Conservation (phyloP, 2,329 filamentous ascomycete genomes). For the Neopestalotiopsis clavispora region DNA sequence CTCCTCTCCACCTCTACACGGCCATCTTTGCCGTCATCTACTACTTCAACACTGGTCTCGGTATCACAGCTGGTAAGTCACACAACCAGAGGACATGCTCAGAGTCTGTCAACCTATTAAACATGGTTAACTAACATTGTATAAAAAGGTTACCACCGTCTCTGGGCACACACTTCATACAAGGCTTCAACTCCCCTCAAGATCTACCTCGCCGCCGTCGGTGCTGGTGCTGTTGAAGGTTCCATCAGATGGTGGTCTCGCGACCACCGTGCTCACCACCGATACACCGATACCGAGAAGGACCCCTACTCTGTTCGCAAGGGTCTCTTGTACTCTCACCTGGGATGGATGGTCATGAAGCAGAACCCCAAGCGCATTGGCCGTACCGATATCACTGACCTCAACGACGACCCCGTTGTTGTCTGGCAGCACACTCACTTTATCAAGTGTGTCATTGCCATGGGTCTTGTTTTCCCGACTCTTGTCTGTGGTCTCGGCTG, state of each 20-base stretch:
- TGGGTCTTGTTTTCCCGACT: constrained; percentile 53
- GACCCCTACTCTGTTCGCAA: constrained; percentile 58
- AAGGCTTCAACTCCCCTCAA: constrained; percentile 47
- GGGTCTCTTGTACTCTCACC: constrained; percentile 54
- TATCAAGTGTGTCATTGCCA: constrained; percentile 50
- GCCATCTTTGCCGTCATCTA: constrained; percentile 49
- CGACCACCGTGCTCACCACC: constrained; percentile 55
- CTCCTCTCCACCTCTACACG: constrained; percentile 53
- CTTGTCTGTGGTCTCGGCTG: constrained; percentile 51
- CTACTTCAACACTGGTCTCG: constrained; percentile 40
- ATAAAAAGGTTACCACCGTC: constrained; percentile 39
- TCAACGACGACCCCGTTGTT: constrained; percentile 55
- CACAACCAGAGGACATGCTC: not conserved
- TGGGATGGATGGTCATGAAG: constrained; percentile 60
- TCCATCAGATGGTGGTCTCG: constrained; percentile 55
- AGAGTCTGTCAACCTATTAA: not conserved
- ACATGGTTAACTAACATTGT: constrained; percentile 8
- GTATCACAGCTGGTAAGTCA: constrained; percentile 38
- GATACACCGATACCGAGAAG: constrained; percentile 57
- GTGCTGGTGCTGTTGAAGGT: constrained; percentile 52
- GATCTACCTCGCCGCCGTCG: constrained; percentile 52
- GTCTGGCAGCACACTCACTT: constrained; percentile 55
- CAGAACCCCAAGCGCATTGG: constrained; percentile 57
- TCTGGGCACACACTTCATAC: constrained; percentile 51
- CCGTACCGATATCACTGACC: constrained; percentile 54